Base-by-base conservation (phyloP, 805 yeast species). In the Candida tallmaniae region DNA sequence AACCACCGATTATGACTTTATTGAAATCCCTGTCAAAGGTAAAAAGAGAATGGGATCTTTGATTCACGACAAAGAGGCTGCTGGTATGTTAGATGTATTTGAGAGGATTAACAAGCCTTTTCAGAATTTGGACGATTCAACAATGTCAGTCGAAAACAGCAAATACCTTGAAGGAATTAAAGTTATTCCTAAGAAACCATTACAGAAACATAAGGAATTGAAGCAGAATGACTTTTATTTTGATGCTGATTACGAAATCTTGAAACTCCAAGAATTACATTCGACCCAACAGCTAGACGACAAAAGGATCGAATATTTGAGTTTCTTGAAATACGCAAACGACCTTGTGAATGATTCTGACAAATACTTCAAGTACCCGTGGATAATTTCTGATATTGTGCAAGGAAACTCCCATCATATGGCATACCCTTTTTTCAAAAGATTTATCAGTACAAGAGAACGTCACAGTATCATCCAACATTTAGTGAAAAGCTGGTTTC, bases 321-420 rank as follows among this genome's bases (percentile, higher is more conserved):
- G 49, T n/a, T 62, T 62, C 21, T 41, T 62, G 14, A 49, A 57
- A 35, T 40, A 47, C 26, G 52, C 65, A 8, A 52, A 48, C 33
- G 35, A 39, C 15, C 22, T 46, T 6, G 56, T 50, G 13, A 52
- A 50, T 23, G 22, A 32, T 21, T 45, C 62, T 7, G 65, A 57
- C 42, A 44, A 58, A 20, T 59, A 48, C 38, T 62, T 62, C 51
- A 60, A 62, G 39, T 62, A 62, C 39, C 66, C 68, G 6, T 62
- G 68, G 68, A 61, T 62, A 20, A 44, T 47, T 29, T 44, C 62
- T 29, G 68, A 62, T 43, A 42, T 62, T 6, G 45, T 58, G 10
- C 54, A 53, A 12, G 68, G 68, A 3, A 51, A 54, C 27, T 49
- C 62, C 10, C 58, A 55, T 40, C 61, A 55, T 47, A 38, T 60